These are phyloP conservation scores for Phytophthora cryptogea DNA, from an alignment of 352 stramenopile genomes.

Conservation along the genomic window DNA sequence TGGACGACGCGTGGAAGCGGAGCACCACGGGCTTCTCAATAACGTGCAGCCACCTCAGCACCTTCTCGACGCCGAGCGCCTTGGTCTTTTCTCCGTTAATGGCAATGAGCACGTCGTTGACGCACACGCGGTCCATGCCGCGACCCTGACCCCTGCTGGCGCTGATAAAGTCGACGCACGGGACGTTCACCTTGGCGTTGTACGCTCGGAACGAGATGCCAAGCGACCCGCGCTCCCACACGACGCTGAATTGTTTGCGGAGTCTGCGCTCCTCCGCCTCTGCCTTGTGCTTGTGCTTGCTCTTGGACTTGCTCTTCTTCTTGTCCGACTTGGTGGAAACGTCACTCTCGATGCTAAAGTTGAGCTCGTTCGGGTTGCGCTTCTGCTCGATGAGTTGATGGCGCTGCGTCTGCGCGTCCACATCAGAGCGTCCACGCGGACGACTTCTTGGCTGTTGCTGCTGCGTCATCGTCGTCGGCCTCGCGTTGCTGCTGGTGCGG, in stretches of 20 bases:
- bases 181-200: constrained; percentile 68
- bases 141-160: constrained; percentile 53
- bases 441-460: constrained; percentile 6
- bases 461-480: neutral
- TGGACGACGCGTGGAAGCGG: constrained; percentile 79
- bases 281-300: constrained; percentile 27
- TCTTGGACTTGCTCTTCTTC: constrained; percentile 30
- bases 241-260: constrained; percentile 73
- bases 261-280: constrained; percentile 48
- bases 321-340: constrained; percentile 8
- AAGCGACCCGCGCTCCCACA: constrained; percentile 73
- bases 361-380: constrained; percentile 17
- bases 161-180: constrained; percentile 74
- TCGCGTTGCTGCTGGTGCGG: constrained; percentile 20
- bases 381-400: constrained; percentile 12
- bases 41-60: constrained; percentile 76
- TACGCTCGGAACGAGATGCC: constrained; percentile 78
- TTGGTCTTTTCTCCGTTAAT: constrained; percentile 86
- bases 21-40: constrained; percentile 79
- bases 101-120: constrained; percentile 83
- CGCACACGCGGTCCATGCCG: constrained; percentile 73
- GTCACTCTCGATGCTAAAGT: constrained; percentile 29
- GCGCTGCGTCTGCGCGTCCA: constrained; percentile 3
- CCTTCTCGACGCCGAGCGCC: constrained; percentile 69
- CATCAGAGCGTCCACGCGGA: constrained; percentile 11